Evolutionary conservation across 2,329 filamentous ascomycete genomes (phyloP).

Genomic region (Verticillium isaacii): DNA sequence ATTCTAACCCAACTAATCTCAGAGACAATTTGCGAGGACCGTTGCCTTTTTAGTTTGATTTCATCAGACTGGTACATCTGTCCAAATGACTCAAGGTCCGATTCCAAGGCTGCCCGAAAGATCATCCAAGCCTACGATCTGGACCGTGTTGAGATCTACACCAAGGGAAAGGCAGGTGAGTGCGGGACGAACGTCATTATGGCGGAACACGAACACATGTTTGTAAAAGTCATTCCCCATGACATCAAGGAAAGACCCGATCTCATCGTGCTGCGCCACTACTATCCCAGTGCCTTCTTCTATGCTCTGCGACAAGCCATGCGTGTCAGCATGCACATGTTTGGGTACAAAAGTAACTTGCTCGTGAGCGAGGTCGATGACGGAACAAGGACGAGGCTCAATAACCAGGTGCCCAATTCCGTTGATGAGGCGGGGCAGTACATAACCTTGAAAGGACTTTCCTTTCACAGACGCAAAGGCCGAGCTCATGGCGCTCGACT

Average conservation of each 20-base stretch:
- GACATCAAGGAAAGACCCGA: background rate
- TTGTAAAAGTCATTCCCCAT: background rate
- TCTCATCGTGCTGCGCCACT: background rate
- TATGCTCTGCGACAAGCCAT: background rate
- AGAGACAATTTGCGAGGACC: constrained; percentile 2
- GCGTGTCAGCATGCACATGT: background rate
- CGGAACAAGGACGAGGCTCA: background rate
- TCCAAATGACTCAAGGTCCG: background rate
- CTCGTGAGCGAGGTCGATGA: background rate
- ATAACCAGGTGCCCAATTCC: background rate
- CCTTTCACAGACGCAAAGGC: background rate
- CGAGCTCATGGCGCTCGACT: background rate
- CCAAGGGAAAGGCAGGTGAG: background rate
- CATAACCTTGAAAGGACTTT: background rate
- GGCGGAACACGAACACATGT: background rate
- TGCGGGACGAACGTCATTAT: background rate
- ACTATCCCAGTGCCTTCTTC: background rate
- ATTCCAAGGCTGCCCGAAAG: background rate
- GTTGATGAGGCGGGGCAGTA: background rate
- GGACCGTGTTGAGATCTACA: constrained; percentile 8
- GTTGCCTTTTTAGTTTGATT: constrained; percentile 7
- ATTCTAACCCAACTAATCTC: constrained; percentile 4
- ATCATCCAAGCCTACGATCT: constrained; percentile 7
- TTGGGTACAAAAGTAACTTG: background rate
- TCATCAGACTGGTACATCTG: constrained; percentile 9